Evolutionary conservation across 768 basidiomycete genomes (phyloP).

Genomic region (Collybiopsis luxurians): DNA sequence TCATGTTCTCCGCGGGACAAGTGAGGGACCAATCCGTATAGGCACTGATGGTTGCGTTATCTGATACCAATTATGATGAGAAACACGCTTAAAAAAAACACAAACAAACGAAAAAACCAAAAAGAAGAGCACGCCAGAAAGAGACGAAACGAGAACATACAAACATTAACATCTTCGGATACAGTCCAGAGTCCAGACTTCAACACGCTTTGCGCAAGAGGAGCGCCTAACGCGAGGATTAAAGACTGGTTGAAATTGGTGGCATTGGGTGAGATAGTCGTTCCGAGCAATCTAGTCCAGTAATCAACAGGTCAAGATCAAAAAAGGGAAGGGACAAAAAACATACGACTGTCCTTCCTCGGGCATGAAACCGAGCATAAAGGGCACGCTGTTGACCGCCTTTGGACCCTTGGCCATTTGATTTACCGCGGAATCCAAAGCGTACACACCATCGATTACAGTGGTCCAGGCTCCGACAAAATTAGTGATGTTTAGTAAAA

Average conservation of each 20-base stretch:
- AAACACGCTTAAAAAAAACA: no score
- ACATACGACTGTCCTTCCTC: slow-evolving; percentile 19
- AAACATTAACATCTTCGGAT: slow-evolving; percentile 9
- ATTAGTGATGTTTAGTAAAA: slow-evolving; percentile 14
- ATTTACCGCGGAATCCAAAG: slow-evolving; percentile 10
- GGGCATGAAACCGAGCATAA: slow-evolving; percentile 17
- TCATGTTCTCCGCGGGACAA: slow-evolving; percentile 14
- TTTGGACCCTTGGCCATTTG: slow-evolving; percentile 12
- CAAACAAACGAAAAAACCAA: not conserved
- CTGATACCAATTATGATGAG: no score
- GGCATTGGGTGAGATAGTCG: slow-evolving; percentile 12
- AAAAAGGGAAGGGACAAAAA: not conserved
- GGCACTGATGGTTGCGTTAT: slow-evolving; percentile 15
- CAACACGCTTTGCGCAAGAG: slow-evolving; percentile 2
- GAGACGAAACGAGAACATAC: slow-evolving; percentile 6
- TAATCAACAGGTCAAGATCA: not conserved
- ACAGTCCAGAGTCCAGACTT: slow-evolving; percentile 15
- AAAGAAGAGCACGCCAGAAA: not conserved
- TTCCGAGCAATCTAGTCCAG: slow-evolving; percentile 9
- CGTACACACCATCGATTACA: slow-evolving; percentile 13
- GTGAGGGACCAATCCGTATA: slow-evolving; percentile 11
- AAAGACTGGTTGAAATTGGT: slow-evolving; percentile 12
- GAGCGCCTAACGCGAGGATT: slow-evolving; percentile 3
- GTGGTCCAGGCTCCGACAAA: slow-evolving; percentile 8
- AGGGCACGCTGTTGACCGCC: slow-evolving; percentile 15